Conservation (phyloP, 2,329 filamentous ascomycete genomes). For the Arthrobotrys conoides region DNA sequence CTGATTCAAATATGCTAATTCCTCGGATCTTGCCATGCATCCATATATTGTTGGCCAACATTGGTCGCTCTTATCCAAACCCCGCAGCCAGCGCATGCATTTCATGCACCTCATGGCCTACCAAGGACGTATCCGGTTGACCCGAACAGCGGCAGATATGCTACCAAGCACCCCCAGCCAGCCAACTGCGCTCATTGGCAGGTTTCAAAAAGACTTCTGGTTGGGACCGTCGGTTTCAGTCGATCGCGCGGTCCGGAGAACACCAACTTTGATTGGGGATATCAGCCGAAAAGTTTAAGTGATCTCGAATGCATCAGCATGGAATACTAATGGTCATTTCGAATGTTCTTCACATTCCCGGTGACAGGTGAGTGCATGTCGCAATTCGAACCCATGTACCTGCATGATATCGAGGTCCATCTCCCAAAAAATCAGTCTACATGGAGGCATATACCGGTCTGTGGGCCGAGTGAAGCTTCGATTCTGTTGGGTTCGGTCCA, state of each 20-base stretch:
- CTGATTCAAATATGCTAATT: not conserved
- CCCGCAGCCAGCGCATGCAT: conserved; percentile 30
- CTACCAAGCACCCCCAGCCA: conserved; percentile 12
- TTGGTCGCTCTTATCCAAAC: conserved; percentile 29
- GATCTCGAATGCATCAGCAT: not conserved
- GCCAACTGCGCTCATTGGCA: conserved; percentile 7
- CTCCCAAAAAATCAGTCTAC: not conserved
- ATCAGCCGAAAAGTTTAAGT: conserved; percentile 16
- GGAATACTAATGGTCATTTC: not conserved
- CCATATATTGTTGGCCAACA: not conserved
- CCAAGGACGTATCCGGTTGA: conserved; percentile 32
- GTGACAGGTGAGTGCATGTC: conserved; percentile 33
- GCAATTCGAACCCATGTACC: conserved; percentile 30
- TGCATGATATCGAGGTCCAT: conserved; percentile 20
- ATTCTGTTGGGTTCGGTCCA: conserved; percentile 1
- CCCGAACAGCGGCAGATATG: conserved; percentile 42
- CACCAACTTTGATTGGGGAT: conserved; percentile 16
- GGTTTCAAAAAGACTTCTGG: conserved; percentile 6
- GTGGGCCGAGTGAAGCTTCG: not conserved
- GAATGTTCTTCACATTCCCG: conserved; percentile 12
- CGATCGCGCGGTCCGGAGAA: conserved; percentile 14
- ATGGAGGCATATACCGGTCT: not conserved
- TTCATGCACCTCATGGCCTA: conserved; percentile 17
- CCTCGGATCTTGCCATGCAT: conserved; percentile 19
- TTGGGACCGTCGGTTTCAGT: conserved; percentile 11